Conservation (phyloP, 192 early-diverging fungal genomes). For the Powellomyces hirtus region DNA sequence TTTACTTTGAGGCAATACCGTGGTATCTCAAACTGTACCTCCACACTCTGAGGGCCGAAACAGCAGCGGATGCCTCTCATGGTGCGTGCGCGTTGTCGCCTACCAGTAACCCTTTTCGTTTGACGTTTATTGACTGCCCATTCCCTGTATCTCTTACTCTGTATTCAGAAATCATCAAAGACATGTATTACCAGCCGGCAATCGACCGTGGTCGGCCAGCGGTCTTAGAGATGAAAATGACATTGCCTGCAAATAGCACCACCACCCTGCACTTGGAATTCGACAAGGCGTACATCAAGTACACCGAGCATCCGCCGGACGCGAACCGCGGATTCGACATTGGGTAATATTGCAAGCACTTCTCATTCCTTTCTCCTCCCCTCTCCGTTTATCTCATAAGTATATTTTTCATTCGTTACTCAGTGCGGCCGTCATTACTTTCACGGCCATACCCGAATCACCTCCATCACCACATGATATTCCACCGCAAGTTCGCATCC, state of each 20-base stretch:
- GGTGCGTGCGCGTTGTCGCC: background rate
- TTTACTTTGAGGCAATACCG: constrained; percentile 78
- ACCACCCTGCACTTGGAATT: constrained; percentile 74
- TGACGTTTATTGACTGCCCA: background rate
- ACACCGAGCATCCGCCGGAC: constrained; percentile 95
- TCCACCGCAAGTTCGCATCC: background rate
- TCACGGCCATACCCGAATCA: background rate
- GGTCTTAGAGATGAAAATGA: constrained; percentile 69
- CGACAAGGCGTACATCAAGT: constrained; percentile 90
- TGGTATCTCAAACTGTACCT: constrained; percentile 92
- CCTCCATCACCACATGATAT: background rate
- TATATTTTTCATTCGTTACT: background rate
- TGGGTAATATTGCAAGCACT: constrained; percentile 40
- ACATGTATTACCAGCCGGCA: constrained; percentile 63
- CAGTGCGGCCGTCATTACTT: constrained; percentile 12
- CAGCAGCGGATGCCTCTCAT: constrained; percentile 4
- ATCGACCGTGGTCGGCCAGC: constrained; percentile 79
- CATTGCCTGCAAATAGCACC: constrained; percentile 67
- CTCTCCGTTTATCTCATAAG: background rate
- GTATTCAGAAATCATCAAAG: constrained; percentile 51
- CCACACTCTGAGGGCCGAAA: constrained; percentile 72
- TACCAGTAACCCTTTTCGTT: background rate
- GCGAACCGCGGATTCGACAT: constrained; percentile 94
- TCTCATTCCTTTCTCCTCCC: background rate
- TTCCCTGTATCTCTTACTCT: background rate